phyloP scores from a whole-genome alignment of 805 yeast species.

The Pichia scutulata region DNA sequence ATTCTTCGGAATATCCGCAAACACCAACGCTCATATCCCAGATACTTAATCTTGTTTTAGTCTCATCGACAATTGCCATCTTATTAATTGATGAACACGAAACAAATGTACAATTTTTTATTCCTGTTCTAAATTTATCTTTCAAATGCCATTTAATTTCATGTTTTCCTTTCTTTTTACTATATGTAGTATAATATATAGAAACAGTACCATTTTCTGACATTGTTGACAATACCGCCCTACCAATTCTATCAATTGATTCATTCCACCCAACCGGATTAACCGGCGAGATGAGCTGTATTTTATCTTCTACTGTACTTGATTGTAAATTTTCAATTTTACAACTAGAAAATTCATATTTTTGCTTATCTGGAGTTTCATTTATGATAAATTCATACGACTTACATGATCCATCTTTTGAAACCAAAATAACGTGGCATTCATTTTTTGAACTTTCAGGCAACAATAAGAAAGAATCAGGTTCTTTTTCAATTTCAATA shows the following conservation, averaged over 20 bases:
- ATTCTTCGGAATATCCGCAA: conserved; percentile 51
- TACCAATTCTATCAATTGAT: conserved; percentile 21
- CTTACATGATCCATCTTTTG: conserved; percentile 25
- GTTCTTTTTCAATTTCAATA: conserved; percentile 8
- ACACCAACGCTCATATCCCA: conserved; percentile 73
- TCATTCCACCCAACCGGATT: conserved; percentile 59
- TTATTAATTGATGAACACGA: conserved; percentile 73
- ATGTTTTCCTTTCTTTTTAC: not conserved
- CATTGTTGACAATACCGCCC: conserved; percentile 52
- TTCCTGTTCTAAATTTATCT: conserved; percentile 46
- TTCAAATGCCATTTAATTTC: conserved; percentile 46
- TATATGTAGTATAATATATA: conserved; percentile 38
- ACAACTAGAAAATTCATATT: conserved; percentile 18
- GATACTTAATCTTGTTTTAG: conserved; percentile 47
- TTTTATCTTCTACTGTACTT: conserved; percentile 25
- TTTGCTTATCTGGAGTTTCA: conserved; percentile 23
- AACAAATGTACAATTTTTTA: conserved; percentile 42
- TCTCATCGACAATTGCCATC: conserved; percentile 61
- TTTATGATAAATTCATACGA: conserved; percentile 36
- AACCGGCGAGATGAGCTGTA: conserved; percentile 36
- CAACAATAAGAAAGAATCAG: conserved; percentile 27
- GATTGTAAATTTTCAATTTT: conserved; percentile 29
- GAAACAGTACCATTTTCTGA: conserved; percentile 42
- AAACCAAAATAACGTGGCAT: conserved; percentile 47
- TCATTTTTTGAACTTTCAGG: conserved; percentile 25